Base-by-base conservation (phyloP, 768 basidiomycete species). In the Macrolepiota albuminosa region DNA sequence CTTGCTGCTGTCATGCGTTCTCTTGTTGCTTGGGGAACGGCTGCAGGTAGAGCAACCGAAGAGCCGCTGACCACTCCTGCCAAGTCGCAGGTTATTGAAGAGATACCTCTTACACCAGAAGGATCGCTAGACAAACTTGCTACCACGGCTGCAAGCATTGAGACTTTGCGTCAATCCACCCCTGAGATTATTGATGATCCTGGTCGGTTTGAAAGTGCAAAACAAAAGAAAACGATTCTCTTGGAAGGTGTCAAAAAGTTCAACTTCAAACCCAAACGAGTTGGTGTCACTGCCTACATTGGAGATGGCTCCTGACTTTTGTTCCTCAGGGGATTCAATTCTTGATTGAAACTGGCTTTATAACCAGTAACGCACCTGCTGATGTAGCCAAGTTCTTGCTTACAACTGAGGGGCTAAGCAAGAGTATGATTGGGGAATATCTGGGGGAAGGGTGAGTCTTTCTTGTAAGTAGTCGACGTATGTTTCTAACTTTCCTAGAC, bases 191-290 rank as follows among this genome's bases (percentile, higher is more conserved):
- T 75, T n/a, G 97, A 98, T 68, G 96, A 98, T 70, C 96, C 96
- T 1, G 87, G 81, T 21, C 83, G 84, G 67, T 98, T 99, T 63
- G 96, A 98, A 76, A 95, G 84, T 61, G 97, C 95, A 11, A 98
- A 97, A 71, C 91, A 94, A 75, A 89, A 92, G 75, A 99, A 99
- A 76, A 98, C 93, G 37, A 95, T 90, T 0, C 72, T 98, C 33
- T 75, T 95, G 42, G 96, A 98, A 70, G 97, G 97, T 31, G 91
- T 98, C 73, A 95, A 90, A 73, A 94, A 93, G 73, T 99, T 99
- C 75, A 98, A 98, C 71, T 94, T 89, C 79, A 98, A 97, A 75
- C 95, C 96, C n/a, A 98, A 98, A 75, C 84, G 87, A 65, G 95
- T 95, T 68, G 49, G 87, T 70, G 31, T 21, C 37, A 40, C 34